Percentiles rank a stretch among this genome's conserved stretches.
phyloP scores from a whole-genome alignment of 2,329 filamentous ascomycete genomes.

The Scedosporium minutisporum region DNA sequence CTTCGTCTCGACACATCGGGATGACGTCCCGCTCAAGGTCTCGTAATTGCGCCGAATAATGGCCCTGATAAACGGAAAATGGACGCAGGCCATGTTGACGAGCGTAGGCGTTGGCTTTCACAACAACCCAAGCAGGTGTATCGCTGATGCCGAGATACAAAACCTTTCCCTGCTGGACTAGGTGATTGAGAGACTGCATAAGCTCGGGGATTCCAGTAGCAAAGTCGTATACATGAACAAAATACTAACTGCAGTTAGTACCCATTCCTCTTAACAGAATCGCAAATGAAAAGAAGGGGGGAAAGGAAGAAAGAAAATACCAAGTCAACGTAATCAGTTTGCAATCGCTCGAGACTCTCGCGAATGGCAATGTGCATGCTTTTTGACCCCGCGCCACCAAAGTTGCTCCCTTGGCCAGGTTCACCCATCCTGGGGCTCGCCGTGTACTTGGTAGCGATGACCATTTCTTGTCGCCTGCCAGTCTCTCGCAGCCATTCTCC shows the following conservation, averaged over 20 bases:
- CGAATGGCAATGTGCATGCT: slow-evolving; percentile 27
- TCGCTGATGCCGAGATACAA: slow-evolving; percentile 21
- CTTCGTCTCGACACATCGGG: slow-evolving; percentile 31
- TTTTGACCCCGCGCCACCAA: slow-evolving; percentile 26
- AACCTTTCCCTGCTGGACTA: slow-evolving; percentile 17
- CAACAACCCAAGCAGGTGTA: slow-evolving; percentile 22
- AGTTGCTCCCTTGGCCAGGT: slow-evolving; percentile 24
- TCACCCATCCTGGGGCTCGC: slow-evolving; percentile 25
- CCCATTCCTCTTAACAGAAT: not conserved
- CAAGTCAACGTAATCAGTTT: slow-evolving; percentile 23
- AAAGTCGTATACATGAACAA: slow-evolving; percentile 19
- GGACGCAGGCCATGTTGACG: slow-evolving; percentile 15
- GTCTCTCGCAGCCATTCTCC: slow-evolving; percentile 39
- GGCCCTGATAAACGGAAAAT: slow-evolving; percentile 28
- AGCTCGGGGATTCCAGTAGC: slow-evolving; percentile 15
- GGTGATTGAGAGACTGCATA: slow-evolving; percentile 17
- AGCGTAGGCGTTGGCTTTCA: slow-evolving; percentile 18
- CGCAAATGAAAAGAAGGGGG: slow-evolving; percentile 22
- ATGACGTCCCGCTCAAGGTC: slow-evolving; percentile 34
- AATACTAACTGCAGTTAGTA: slow-evolving; percentile 2
- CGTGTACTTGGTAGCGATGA: slow-evolving; percentile 39
- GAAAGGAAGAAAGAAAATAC: slow-evolving; percentile 15
- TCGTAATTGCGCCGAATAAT: slow-evolving; percentile 27
- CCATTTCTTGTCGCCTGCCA: slow-evolving; percentile 34
- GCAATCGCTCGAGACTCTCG: slow-evolving; percentile 30